phyloP scores from a whole-genome alignment of 306 rosid species.

The Trifolium pratense region DNA sequence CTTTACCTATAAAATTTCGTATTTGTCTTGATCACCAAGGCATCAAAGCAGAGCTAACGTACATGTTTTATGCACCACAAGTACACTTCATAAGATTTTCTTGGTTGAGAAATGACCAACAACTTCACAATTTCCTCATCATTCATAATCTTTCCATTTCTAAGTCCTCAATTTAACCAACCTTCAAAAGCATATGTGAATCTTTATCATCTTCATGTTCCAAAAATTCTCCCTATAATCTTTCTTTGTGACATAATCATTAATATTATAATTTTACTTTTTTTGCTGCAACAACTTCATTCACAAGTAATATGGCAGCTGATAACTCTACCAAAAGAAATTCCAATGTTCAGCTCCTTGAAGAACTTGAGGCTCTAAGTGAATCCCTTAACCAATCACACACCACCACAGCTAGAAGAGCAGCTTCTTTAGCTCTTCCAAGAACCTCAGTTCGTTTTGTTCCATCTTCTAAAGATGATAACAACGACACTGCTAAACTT shows the following conservation, averaged over 20 bases:
- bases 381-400: conserved; percentile 77
- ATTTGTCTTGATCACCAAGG: conserved; percentile 39
- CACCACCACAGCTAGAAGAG: conserved; percentile 64
- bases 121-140: conserved; percentile 28
- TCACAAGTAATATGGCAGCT: conserved; percentile 60
- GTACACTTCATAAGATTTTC: conserved; percentile 37
- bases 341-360: conserved; percentile 67
- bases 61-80: conserved; percentile 53
- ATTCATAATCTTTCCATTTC: too few species aligned
- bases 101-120: conserved; percentile 64
- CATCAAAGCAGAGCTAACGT: conserved; percentile 37
- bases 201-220: conserved; percentile 25
- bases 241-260: conserved; percentile 22
- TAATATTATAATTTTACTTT: background rate
- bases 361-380: conserved; percentile 81
- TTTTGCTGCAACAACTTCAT: conserved; percentile 11
- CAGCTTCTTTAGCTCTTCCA: conserved; percentile 81
- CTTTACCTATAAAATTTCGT: conserved; percentile 29
- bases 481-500: conserved; percentile 35
- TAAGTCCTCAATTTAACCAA: conserved; percentile 6
- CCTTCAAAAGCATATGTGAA: conserved; percentile 34
- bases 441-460: conserved; percentile 61
- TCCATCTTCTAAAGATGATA: conserved; percentile 59
- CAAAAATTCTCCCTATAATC: conserved; percentile 14
- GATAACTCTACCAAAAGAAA: conserved; percentile 52